Base-by-base conservation (phyloP, 1,284 basidiomycete genomes). In the Dichomitus squalens region DNA sequence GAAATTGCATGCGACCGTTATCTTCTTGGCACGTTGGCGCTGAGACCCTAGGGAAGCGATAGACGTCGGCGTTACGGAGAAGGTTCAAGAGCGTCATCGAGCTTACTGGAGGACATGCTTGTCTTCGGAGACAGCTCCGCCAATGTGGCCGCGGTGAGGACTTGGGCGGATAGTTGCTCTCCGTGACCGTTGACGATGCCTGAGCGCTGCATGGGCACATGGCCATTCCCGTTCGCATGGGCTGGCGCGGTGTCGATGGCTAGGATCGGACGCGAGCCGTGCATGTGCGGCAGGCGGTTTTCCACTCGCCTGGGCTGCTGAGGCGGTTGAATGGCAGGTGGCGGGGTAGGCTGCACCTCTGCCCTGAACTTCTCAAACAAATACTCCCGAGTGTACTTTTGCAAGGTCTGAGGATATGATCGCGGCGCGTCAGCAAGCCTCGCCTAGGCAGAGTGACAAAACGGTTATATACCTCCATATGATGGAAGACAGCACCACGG, bases 1-100 rank as follows among this genome's bases (percentile, higher is more conserved):
- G 72, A 92, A 92, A 72, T 92, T 91, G 76, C 89, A 92, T 48
- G 89, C 89, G 49, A 92, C 88, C 18, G 87, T 90, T 55, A 91
- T 92, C 73, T 92, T 92, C 77, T 90, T 90, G 44, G 84, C 80
- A 53, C 88, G 80, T 63, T 81, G 79, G 64, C 71, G 69, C 59
- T 70, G 70, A n/a, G 70, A 69, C 82, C 86, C 66, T 79, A 63
- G 53, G 58, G 39, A 58, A 53, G 54, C 48, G 29, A 56, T 56
- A 43, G 49, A 49, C 47, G 31, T 54, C 47, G 57, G 47, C 34
- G 44, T 54, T 52, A 27, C 18, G 53, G 40, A 47, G 49, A 55
- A 40, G 51, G 57, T 49, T 31, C 40, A 34, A 67, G 52, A 12
- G 20, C 44, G 20, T 38, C 25, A 33, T 29, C 31, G 14, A 43